Percentiles rank a stretch among this genome's conserved stretches.
These are phyloP conservation scores for Cotoneaster glaucophyllus DNA, from an alignment of 306 rosid species.

Conservation along the genomic window DNA sequence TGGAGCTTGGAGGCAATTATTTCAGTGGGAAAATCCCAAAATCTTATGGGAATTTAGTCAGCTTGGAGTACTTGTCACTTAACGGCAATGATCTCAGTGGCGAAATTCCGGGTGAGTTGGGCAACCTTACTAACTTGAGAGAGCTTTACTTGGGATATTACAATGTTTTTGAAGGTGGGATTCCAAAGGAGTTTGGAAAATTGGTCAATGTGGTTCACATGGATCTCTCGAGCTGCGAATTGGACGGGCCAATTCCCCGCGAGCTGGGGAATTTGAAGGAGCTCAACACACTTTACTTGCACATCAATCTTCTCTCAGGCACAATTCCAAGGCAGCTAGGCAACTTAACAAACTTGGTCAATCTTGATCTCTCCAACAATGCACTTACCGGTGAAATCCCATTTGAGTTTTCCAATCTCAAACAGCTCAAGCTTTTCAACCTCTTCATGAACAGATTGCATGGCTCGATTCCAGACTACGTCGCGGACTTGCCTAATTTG, in stretches of 20 bases:
- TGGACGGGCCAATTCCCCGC: conserved; percentile 64
- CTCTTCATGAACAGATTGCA: conserved; percentile 76
- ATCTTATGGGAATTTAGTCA: conserved; percentile 45
- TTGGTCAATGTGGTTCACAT: conserved; percentile 51
- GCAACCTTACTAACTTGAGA: conserved; percentile 59
- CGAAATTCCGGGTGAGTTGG: conserved; percentile 63
- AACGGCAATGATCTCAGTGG: conserved; percentile 70
- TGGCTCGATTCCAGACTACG: conserved; percentile 73
- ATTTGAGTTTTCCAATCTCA: conserved; percentile 51
- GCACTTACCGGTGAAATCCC: conserved; percentile 80
- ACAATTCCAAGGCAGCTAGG: conserved; percentile 65
- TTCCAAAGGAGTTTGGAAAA: conserved; percentile 63
- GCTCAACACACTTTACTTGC: conserved; percentile 62
- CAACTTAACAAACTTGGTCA: conserved; percentile 47
- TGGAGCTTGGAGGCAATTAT: conserved; percentile 79
- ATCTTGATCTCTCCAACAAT: conserved; percentile 75
- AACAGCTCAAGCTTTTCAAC: conserved; percentile 59
- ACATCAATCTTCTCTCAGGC: conserved; percentile 62
- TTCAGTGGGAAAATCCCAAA: conserved; percentile 59
- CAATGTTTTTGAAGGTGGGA: conserved; percentile 76
- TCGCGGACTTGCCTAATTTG: conserved; percentile 56
- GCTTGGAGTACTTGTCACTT: conserved; percentile 62
- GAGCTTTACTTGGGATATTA: conserved; percentile 62
- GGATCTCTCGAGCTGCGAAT: conserved; percentile 63
- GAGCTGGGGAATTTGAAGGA: conserved; percentile 63